A percentile compares a stretch with the other conserved stretches of the same genome.
phyloP scores from a whole-genome alignment of 129 eudicot genomes.

The Helianthus tuberosus region DNA sequence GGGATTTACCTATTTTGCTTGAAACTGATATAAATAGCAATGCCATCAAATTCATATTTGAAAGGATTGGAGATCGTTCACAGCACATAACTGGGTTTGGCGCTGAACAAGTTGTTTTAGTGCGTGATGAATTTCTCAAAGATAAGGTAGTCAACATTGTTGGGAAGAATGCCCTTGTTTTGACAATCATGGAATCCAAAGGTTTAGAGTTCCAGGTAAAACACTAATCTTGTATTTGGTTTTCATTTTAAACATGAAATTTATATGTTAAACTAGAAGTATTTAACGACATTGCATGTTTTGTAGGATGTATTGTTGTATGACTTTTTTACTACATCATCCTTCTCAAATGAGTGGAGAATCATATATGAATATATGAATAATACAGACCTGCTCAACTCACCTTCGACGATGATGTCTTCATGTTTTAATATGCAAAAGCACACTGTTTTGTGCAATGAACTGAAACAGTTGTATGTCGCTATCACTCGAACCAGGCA shows the following conservation, averaged over 20 bases:
- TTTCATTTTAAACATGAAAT: not conserved
- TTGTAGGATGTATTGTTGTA: slow-evolving; percentile 75
- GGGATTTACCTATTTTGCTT: slow-evolving; percentile 64
- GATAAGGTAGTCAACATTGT: slow-evolving; percentile 44
- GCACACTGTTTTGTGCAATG: slow-evolving; percentile 67
- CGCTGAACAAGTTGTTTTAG: slow-evolving; percentile 77
- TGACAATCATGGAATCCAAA: slow-evolving; percentile 80
- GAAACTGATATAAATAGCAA: slow-evolving; percentile 52
- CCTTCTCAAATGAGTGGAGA: slow-evolving; percentile 63
- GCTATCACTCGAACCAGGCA: slow-evolving; percentile 89
- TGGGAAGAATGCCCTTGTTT: slow-evolving; percentile 65
- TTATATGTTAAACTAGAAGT: not conserved
- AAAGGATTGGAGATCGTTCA: slow-evolving; percentile 34
- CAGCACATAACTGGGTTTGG: slow-evolving; percentile 57
- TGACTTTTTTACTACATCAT: slow-evolving; percentile 74
- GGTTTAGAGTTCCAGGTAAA: slow-evolving; percentile 82
- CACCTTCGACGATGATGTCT: slow-evolving; percentile 12
- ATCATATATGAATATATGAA: slow-evolving; percentile 65
- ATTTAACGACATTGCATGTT: slow-evolving; percentile 12
- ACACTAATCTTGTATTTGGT: not conserved
- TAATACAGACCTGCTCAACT: slow-evolving; percentile 32
- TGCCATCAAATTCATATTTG: slow-evolving; percentile 57
- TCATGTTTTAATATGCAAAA: slow-evolving; percentile 47
- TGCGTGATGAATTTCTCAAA: slow-evolving; percentile 56
- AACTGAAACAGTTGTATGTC: slow-evolving; percentile 72